phyloP scores from a whole-genome alignment of 345 rosid genomes.

The Aegle marmelos region DNA sequence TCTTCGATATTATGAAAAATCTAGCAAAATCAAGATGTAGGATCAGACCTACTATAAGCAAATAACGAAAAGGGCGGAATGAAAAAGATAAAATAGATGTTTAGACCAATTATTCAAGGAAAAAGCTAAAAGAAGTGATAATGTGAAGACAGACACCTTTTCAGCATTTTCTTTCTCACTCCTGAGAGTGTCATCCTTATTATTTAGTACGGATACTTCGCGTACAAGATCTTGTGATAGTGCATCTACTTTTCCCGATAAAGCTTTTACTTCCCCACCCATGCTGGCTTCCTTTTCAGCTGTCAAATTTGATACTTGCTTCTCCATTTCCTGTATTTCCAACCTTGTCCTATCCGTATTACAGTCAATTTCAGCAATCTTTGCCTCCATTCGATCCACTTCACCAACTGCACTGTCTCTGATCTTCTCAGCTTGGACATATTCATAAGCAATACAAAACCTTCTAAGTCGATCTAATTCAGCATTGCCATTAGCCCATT shows the following conservation, averaged over 20 bases:
- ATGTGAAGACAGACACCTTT: slow-evolving; percentile 45
- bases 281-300: slow-evolving; percentile 85
- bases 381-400: slow-evolving; percentile 49
- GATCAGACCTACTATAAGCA: slow-evolving; percentile 6
- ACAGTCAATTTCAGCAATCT: slow-evolving; percentile 53
- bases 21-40: slow-evolving; percentile 40
- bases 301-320: slow-evolving; percentile 49
- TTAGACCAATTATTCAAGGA: background rate
- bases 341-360: slow-evolving; percentile 36
- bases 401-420: slow-evolving; percentile 51
- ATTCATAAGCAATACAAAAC: slow-evolving; percentile 71
- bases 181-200: slow-evolving; percentile 71
- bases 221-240: slow-evolving; percentile 69
- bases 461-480: slow-evolving; percentile 71
- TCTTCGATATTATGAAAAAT: slow-evolving; percentile 68
- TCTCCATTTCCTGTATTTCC: slow-evolving; percentile 67
- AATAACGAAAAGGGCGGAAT: background rate
- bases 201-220: slow-evolving; percentile 66
- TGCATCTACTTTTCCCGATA: slow-evolving; percentile 75
- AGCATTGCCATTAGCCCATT: slow-evolving; percentile 89
- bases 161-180: slow-evolving; percentile 72
- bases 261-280: slow-evolving; percentile 79
- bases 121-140: slow-evolving; percentile 9
- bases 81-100: background rate
- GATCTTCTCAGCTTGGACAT: slow-evolving; percentile 61